Base-by-base conservation (phyloP, 768 basidiomycete species). In the Trametes cinnabarina region DNA sequence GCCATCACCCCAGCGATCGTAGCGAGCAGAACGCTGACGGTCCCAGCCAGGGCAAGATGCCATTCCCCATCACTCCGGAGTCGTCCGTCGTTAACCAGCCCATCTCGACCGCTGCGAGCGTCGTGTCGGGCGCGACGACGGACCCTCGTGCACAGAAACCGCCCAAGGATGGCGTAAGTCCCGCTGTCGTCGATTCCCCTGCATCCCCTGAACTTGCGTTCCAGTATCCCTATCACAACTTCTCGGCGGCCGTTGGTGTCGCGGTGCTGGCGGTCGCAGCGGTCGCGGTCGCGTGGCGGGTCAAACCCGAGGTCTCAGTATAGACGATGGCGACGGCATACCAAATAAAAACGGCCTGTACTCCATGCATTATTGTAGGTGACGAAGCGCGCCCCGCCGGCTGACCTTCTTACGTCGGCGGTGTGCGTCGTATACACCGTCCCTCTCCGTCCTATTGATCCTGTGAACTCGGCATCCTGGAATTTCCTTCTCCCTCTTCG, bases 261-360 rank as follows among this genome's bases (percentile, higher is more conserved):
- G 68, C 88, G 17, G 77, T 90, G 4, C 70, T 90, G 26, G 78
- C 84, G 48, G 80, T 87, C 8, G 86, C 85, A 3, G 86, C 88
- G 2, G 86, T 82, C 12, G 88, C 87, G 7, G 87, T 90, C 48
- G 72, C 88, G 65, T 89, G 87, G 86, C 79, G 85, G 61, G 84
- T 88, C 26, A 84, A 82, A 59, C 74, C 76, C 32, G 77, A 78
- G 28, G 56, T 63, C 25, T 47, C 65, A 19, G 54, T 57, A 57
- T 66, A 58, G 62, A 40, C 43, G 26, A 47, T 26, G 39, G 52
- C 49, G 42, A 37, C 52, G 44, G 25, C 44, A 52, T 37, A 44
- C 30, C 35, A 41, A 57, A 40, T 19, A 61, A 61, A 56, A 53
- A 23, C 23, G 55, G 50, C 51, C 47, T 52, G 60, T 57, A 57